Evolutionary conservation across 495 filamentous ascomycete species (phyloP), one percentile per base, ranked within the genome.

Genomic region (Staphylotrichum longicolle): DNA sequence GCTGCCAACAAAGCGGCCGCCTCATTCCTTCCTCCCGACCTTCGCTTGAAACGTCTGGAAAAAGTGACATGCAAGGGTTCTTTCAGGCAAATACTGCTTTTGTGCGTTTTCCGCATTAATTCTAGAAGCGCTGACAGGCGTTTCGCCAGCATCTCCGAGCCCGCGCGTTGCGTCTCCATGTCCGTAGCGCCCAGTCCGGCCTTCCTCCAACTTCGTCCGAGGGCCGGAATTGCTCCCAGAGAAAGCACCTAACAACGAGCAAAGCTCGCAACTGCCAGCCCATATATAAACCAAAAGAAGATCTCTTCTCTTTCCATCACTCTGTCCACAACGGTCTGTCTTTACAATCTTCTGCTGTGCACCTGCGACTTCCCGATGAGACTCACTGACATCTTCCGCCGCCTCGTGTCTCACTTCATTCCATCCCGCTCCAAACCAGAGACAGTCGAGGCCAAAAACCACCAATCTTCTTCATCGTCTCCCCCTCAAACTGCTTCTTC

Each of bases 151-250:
- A 39, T 39, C 32, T 48, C 44, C 44, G 55, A 12, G 35, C 50
- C 34, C 50, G 50, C 6, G 5, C 50, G 60, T 58, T 59, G 50
- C n/a, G n/a, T n/a, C 59, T 64, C 60, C 68, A 70, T 70, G 72
- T 77, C 74, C 75, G 74, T 62, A 52, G 44, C 40, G 57, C 63
- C 30, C 56, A 58, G 60, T 63, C 75, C 77, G 77, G 77, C 71
- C 68, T 77, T 65, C 72, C 77, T 79, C 77, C 77, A 79, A 77
- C 74, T 66, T 69, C 69, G 75, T 79, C 76, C 75, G 76, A 70
- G 61, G 69, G 65, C 60, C 63, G 63, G 54, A 37, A 60, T 52
- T 32, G 60, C 41, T 52, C 48, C 42, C 64, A 39, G 27, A 49
- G 46, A 55, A 39, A 12, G 54, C 33, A 37, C 37, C 3, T 32